A percentile compares a stretch with the other conserved stretches of the same genome.
phyloP scores from a whole-genome alignment of 768 basidiomycete genomes.

The Floccularia luteovirens region DNA sequence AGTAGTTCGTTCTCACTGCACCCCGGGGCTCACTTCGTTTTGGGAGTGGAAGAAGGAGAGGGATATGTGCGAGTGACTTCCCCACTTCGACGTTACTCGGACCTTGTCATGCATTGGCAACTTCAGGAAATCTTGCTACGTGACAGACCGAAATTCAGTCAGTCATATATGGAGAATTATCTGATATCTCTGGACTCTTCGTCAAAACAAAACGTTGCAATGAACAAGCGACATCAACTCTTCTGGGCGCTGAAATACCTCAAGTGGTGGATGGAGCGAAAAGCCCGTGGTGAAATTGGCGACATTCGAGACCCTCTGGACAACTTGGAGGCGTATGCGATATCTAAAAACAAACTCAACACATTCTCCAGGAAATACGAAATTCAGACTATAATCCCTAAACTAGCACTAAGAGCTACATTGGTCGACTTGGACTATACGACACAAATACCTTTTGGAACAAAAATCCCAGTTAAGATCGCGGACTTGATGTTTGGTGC shows the following conservation, averaged over 20 bases:
- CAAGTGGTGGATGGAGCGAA: constrained; percentile 8
- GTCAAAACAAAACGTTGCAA: constrained; percentile 24
- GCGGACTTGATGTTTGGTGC: too few species aligned
- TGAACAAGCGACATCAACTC: constrained; percentile 20
- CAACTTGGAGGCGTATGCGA: not conserved
- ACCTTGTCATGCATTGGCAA: constrained; percentile 89
- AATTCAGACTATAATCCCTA: too few species aligned
- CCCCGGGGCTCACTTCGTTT: constrained; percentile 54
- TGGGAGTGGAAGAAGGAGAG: constrained; percentile 66
- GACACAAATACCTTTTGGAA: too few species aligned
- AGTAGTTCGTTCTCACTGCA: constrained; percentile 37
- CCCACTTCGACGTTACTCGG: constrained; percentile 79
- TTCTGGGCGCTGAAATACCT: constrained; percentile 30
- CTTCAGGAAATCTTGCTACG: constrained; percentile 68
- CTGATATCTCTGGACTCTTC: constrained; percentile 24
- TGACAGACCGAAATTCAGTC: constrained; percentile 32
- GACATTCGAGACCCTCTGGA: not conserved
- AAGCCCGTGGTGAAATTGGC: not conserved
- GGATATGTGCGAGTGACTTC: constrained; percentile 85
- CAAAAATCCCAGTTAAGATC: too few species aligned
- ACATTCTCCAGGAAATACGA: too few species aligned
- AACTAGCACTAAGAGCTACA: too few species aligned
- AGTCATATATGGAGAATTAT: constrained; percentile 36
- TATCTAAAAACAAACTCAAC: too few species aligned
- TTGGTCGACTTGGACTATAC: too few species aligned